Evolutionary conservation across 495 filamentous ascomycete species (phyloP), one percentile per base, ranked within the genome.

Genomic region (Hypoxylon trugodes): DNA sequence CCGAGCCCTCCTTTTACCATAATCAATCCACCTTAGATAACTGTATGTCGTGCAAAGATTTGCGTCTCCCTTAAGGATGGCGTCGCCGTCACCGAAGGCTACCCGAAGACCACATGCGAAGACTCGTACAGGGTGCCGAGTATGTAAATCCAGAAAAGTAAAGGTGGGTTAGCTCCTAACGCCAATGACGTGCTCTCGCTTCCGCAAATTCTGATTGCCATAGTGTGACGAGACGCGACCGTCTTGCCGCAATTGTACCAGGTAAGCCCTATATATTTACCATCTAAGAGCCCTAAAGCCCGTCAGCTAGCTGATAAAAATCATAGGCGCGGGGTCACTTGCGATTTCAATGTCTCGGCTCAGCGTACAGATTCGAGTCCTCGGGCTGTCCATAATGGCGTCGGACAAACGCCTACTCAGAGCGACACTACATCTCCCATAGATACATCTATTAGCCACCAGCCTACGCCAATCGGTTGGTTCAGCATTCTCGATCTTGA

Each of bases 81-180:
- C 56, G 13, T 56, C 56, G 21, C 55, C 56, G 24, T 7, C n/a
- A 16, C 43, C 55, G 26, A 66, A 66, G 37, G 28, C 50, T 30
- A 66, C 45, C 12, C 62, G 62, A 50, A 55, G 56, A 45, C 62
- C 62, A 16, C 56, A 66, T 51, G 55, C 62, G 50, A 66, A 66
- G 32, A 66, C 56, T 55, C 62, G 62, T 42, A 66, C 62, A 15
- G 62, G 62, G 21, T 66, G 62, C 50, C 62, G 62, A 60, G 62
- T 66, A 28, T 66, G 62, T 16, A 66, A 66, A 51, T 60, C 62
- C 6, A 60, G 62, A 19, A 66, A 66, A 51, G 56, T 66, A 4
- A 66, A 66, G 62, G 62, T 60, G 36, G 50, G 62, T 42, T 65
- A 12, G 12, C 28, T 22, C 12, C 15, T 7, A 19, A 33, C 28